Conservation (phyloP, 805 yeast genomes). For the Candida germanica region DNA sequence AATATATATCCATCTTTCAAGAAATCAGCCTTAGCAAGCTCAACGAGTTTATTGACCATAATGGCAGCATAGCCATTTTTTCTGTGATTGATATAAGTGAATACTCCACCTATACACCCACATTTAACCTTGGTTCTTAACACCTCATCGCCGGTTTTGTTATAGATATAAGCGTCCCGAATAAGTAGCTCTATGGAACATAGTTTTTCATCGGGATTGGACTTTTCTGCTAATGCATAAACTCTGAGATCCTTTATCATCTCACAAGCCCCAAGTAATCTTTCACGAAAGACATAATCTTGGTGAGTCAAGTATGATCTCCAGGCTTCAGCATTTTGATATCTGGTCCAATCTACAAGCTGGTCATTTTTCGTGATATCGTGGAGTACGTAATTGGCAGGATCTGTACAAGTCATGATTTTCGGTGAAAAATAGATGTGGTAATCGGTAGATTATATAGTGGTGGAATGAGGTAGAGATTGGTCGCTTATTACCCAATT, state of each 20-base stretch:
- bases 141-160: conserved; percentile 8
- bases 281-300: conserved; percentile 36
- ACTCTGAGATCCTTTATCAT: conserved; percentile 15
- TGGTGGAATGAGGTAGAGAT: no score
- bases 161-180: conserved; percentile 27
- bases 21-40: conserved; percentile 19
- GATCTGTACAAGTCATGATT: conserved; percentile 7
- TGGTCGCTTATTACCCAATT: no score
- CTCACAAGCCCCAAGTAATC: conserved; percentile 22
- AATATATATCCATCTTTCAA: conserved; percentile 34
- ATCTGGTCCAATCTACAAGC: conserved; percentile 30
- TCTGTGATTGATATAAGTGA: conserved; percentile 33
- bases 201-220: conserved; percentile 17
- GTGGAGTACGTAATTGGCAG: conserved; percentile 12
- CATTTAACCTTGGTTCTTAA: conserved; percentile 10
- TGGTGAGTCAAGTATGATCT: conserved; percentile 29
- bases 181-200: conserved; percentile 36
- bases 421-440: neutral
- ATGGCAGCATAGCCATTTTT: conserved; percentile 37
- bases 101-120: conserved; percentile 44
- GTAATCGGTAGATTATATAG: neutral
- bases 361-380: conserved; percentile 20
- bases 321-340: conserved; percentile 36
- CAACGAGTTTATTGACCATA: conserved; percentile 38
- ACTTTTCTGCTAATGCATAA: conserved; percentile 21